Conservation (phyloP, 2,329 filamentous ascomycete species). For the Sodiomyces alkalinus region DNA sequence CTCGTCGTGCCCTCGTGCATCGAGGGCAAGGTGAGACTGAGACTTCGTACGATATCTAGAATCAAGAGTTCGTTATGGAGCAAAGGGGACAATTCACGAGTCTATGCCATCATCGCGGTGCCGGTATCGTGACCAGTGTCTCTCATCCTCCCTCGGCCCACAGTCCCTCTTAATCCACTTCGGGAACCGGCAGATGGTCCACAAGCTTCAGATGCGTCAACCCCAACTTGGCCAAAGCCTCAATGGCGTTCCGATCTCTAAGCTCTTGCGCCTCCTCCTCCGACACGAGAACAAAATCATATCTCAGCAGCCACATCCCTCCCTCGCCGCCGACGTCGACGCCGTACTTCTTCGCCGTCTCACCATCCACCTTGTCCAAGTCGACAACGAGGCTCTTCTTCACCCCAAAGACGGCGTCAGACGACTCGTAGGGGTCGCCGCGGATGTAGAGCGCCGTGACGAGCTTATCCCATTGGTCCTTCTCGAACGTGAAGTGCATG, state of each 20-base stretch:
- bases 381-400: constrained; percentile 68
- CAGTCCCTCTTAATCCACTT: constrained; percentile 33
- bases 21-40: too few species aligned
- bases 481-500: constrained; percentile 83
- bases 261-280: constrained; percentile 52
- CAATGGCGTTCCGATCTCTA: constrained; percentile 46
- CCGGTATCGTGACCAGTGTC: too few species aligned
- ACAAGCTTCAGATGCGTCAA: constrained; percentile 52
- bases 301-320: constrained; percentile 46
- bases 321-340: constrained; percentile 49
- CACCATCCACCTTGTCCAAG: constrained; percentile 31
- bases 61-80: too few species aligned
- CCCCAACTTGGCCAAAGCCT: constrained; percentile 52
- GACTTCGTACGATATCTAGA: too few species aligned
- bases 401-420: constrained; percentile 76
- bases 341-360: constrained; percentile 43
- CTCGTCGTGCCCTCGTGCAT: too few species aligned
- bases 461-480: constrained; percentile 61
- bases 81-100: too few species aligned
- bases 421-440: constrained; percentile 67
- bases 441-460: constrained; percentile 74
- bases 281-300: constrained; percentile 66
- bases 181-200: constrained; percentile 62
- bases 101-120: too few species aligned
- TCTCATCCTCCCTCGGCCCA: too few species aligned